phyloP scores from a whole-genome alignment of 1,284 basidiomycete species.

The Inonotus obliquus region DNA sequence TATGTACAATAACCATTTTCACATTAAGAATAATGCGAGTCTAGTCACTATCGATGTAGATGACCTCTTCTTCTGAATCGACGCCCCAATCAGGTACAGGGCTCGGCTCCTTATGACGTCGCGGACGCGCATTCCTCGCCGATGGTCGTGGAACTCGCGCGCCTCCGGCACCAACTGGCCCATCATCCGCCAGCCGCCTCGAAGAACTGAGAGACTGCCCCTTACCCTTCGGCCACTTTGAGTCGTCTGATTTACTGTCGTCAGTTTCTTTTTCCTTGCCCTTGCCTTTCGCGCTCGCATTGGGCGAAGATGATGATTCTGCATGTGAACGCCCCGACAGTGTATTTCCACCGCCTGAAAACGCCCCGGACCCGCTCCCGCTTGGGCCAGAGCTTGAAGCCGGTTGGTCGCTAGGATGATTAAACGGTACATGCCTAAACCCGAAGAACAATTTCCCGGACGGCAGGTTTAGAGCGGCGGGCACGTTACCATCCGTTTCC shows the following conservation, averaged over 20 bases:
- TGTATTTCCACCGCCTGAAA: conserved; percentile 49
- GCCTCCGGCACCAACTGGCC: conserved; percentile 47
- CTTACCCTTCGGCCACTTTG: conserved; percentile 42
- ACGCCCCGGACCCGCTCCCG: conserved; percentile 21
- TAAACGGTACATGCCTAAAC: conserved; percentile 73
- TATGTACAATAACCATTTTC: not conserved
- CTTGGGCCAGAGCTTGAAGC: not conserved
- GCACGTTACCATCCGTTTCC: conserved; percentile 75
- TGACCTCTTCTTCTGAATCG: conserved; percentile 65
- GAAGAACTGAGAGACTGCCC: conserved; percentile 53
- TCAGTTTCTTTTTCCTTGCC: conserved; percentile 32
- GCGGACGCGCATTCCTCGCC: conserved; percentile 25
- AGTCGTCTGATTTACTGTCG: conserved; percentile 13
- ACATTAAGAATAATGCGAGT: not conserved
- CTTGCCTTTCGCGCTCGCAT: conserved; percentile 51
- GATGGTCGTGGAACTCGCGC: conserved; percentile 44
- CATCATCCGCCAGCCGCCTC: conserved; percentile 28
- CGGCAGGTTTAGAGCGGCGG: conserved; percentile 86
- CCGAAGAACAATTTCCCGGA: conserved; percentile 95
- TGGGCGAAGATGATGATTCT: conserved; percentile 30
- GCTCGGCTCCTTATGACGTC: conserved; percentile 41
- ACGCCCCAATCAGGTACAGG: conserved; percentile 75
- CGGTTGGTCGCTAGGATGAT: conserved; percentile 18
- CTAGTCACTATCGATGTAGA: conserved; percentile 68
- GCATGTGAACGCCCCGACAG: conserved; percentile 43